Conservation (phyloP, 805 yeast species). For the Danielozyma ontarioensis region DNA sequence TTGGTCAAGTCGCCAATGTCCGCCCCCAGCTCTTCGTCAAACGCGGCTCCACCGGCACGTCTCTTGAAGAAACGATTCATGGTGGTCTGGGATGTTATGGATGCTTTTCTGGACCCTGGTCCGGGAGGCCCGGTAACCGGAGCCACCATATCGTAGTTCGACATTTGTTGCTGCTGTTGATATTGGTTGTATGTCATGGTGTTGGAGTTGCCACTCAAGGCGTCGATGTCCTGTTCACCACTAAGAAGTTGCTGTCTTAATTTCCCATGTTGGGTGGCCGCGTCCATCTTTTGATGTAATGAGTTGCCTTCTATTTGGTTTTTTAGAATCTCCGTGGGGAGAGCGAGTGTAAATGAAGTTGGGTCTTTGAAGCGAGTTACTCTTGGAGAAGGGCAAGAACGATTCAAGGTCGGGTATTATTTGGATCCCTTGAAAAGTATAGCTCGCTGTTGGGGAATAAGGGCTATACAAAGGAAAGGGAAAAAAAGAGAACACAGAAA, state of each 20-base stretch:
- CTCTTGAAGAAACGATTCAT: slow-evolving; percentile 41
- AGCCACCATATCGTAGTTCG: slow-evolving; percentile 24
- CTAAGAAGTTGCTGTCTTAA: slow-evolving; percentile 30
- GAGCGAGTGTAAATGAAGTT: too few species aligned
- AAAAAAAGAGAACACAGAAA: too few species aligned
- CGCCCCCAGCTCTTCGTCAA: slow-evolving; percentile 35
- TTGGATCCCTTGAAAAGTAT: too few species aligned
- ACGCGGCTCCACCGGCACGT: slow-evolving; percentile 22
- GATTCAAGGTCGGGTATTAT: too few species aligned
- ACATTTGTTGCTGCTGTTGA: slow-evolving; percentile 7
- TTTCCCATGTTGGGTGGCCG: slow-evolving; percentile 12
- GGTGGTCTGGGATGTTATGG: slow-evolving; percentile 34
- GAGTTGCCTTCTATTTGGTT: too few species aligned
- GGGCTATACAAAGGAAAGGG: too few species aligned
- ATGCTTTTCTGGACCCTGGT: slow-evolving; percentile 25
- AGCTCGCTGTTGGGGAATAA: too few species aligned
- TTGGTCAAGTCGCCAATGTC: slow-evolving; percentile 31
- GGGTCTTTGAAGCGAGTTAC: too few species aligned
- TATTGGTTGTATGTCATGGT: neutral
- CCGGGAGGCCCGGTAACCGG: slow-evolving; percentile 12
- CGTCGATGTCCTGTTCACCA: slow-evolving; percentile 23
- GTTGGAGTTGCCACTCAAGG: slow-evolving; percentile 7
- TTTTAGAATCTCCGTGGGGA: too few species aligned
- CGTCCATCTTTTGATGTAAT: slow-evolving; percentile 4
- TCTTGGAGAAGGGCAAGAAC: too few species aligned